phyloP scores from a whole-genome alignment of 2,329 filamentous ascomycete species.

The Alternaria sp. region DNA sequence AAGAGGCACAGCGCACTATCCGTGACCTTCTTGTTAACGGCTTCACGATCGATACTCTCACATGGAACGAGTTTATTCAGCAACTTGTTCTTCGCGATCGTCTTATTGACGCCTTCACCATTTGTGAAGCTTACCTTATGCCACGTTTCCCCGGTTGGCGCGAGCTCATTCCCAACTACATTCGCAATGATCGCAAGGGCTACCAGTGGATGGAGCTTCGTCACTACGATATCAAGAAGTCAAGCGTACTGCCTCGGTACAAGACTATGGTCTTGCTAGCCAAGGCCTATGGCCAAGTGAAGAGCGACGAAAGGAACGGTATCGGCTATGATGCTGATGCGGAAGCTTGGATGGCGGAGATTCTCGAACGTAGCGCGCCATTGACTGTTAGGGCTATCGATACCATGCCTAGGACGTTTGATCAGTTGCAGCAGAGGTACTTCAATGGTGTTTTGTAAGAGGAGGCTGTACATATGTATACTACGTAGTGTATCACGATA shows the following conservation, averaged over 20 bases:
- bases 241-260: constrained; percentile 53
- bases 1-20: constrained; percentile 52
- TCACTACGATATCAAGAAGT: constrained; percentile 34
- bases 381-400: constrained; percentile 54
- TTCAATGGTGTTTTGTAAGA: constrained; percentile 24
- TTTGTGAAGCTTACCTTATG: constrained; percentile 83
- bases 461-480: neutral
- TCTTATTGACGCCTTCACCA: constrained; percentile 71
- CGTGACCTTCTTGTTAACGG: constrained; percentile 68
- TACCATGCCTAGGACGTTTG: constrained; percentile 53
- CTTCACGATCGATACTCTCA: constrained; percentile 76
- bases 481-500: neutral
- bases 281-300: constrained; percentile 48
- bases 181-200: constrained; percentile 31
- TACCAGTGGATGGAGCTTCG: constrained; percentile 45
- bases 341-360: constrained; percentile 34
- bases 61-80: constrained; percentile 82
- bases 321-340: constrained; percentile 34
- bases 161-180: constrained; percentile 33
- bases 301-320: constrained; percentile 46
- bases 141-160: constrained; percentile 79
- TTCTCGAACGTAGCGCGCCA: constrained; percentile 51
- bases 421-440: constrained; percentile 44
- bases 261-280: constrained; percentile 56
- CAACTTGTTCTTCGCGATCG: constrained; percentile 68